Base-by-base conservation (phyloP, 129 eudicot genomes). In the Flaveria ramosissima region DNA sequence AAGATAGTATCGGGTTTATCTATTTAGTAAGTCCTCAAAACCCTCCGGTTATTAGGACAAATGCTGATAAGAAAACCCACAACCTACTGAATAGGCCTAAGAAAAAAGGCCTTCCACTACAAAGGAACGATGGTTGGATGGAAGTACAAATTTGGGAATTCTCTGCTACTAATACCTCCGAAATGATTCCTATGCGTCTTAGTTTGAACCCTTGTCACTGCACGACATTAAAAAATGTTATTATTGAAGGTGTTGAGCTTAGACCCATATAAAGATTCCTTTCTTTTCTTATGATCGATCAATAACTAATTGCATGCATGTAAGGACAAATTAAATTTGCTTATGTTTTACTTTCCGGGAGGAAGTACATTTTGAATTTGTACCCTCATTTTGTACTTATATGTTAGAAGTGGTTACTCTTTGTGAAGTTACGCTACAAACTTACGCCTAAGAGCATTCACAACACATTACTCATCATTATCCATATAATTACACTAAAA, bases 21-120 rank as follows among this genome's bases (percentile, higher is more conserved):
- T 26, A 23, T 50, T 71, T 71, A 50, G 63, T 59, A 20, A 21
- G 36, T 6, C 65, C 65, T 21, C 36, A 59, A 23, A 59, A 32
- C 15, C 65, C 65, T 2, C 30, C 30, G 30, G 65, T 59, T 59
- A 59, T 59, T 59, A 23, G 65, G 23, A 6, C 36, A 59, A 59
- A 59, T 32, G 36, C 7, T 8, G 16, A 59, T 59, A 4, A 23
- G 10, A 21, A 59, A 36, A 59, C 65, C n/a, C 26, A n/a, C 47
- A 85, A 67, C 77, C 71, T 53, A 67, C 30, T 79, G 41, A 72
- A 30, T 79, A 71, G 57, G n/a, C 66, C 24, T n/a, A 75, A 69
- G 59, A 24, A 27, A 68, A 30, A 43, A 77, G 62, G 72, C 10
- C 14, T 11, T 69, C 84, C 75, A 69, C 65, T 20, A 19, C 27